Evolutionary conservation across 2,329 filamentous ascomycete genomes (phyloP), one percentile per base, ranked within the genome.

Genomic region (Fusarium foetens): DNA sequence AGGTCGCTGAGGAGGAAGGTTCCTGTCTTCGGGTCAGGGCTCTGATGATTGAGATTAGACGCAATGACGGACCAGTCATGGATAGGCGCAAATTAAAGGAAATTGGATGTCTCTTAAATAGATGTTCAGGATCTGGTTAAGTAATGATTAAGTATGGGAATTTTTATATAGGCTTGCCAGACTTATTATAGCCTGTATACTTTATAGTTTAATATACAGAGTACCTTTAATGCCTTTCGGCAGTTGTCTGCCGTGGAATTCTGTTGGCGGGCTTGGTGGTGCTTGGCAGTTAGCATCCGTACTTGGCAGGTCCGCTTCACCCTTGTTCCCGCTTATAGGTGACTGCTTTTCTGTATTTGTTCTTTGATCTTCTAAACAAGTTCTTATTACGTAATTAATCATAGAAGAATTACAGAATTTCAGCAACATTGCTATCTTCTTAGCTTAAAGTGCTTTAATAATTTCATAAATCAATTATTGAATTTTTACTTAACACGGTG

Each of bases 401-500:
- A 25, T 25, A 25, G 25, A 25, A 25, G 25, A 25, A 25, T 25
- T 12, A 8, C 0, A 25, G 5, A 13, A 13, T 6, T 9, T 9
- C 23, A 21, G 6, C 8, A 45, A 5, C 12, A 12, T 21, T 45
- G 5, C 10, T 21, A 21, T 13, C 11, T 27, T 27, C 12, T 19
- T 5, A 1, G 3, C 25, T 13, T 14, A 21, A 1, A 14, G 8
- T 27, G 4, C 39, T 42, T 13, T 19, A 13, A 13, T 3, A 13
- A 6, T 27, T 19, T 6, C 13, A 21, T 4, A 10, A 4, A 10
- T 4, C 5, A 0, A 0, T 7, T 21, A 21, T 8, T 38, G 1
- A 12, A 12, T 11, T 21, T 38, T 19, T 21, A 21, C 11, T 8
- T 7, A 38, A 21, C 6, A 16, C 13, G 33, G 14, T 33, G 5